phyloP scores from a whole-genome alignment of 352 stramenopile species.

The Phytophthora lateralis region DNA sequence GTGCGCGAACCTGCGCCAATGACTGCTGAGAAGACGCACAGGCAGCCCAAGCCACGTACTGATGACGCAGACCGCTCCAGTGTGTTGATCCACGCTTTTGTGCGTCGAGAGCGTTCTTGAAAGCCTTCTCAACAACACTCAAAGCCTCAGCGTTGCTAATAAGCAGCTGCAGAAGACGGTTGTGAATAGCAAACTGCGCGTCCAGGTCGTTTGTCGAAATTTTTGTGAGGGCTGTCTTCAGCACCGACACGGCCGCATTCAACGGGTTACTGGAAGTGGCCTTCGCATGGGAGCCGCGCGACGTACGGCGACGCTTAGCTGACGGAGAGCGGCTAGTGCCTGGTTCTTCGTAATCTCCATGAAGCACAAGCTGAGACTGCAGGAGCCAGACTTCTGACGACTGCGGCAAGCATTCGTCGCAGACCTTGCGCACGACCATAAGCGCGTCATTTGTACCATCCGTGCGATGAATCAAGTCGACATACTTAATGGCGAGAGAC shows the following conservation, averaged over 20 bases:
- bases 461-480: conserved; percentile 78
- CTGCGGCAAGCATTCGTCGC: conserved; percentile 39
- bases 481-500: conserved; percentile 54
- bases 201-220: conserved; percentile 47
- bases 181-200: conserved; percentile 54
- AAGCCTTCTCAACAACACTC: conserved; percentile 46
- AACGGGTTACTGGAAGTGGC: conserved; percentile 29
- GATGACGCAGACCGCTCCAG: conserved; percentile 64
- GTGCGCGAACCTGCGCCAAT: conserved; percentile 43
- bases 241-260: conserved; percentile 45
- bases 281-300: conserved; percentile 30
- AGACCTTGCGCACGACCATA: conserved; percentile 46
- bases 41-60: conserved; percentile 70
- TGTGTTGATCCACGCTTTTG: conserved; percentile 52
- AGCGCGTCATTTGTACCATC: conserved; percentile 58
- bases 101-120: conserved; percentile 53
- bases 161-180: conserved; percentile 62
- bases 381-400: conserved; percentile 67
- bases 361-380: conserved; percentile 74
- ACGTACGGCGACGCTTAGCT: conserved; percentile 63
- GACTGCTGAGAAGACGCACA: conserved; percentile 31
- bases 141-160: conserved; percentile 33
- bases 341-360: conserved; percentile 36
- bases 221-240: conserved; percentile 52
- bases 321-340: conserved; percentile 18